Evolutionary conservation across 768 basidiomycete genomes (phyloP), one percentile per base, ranked within the genome.

Genomic region (Hydnum rufescens): DNA sequence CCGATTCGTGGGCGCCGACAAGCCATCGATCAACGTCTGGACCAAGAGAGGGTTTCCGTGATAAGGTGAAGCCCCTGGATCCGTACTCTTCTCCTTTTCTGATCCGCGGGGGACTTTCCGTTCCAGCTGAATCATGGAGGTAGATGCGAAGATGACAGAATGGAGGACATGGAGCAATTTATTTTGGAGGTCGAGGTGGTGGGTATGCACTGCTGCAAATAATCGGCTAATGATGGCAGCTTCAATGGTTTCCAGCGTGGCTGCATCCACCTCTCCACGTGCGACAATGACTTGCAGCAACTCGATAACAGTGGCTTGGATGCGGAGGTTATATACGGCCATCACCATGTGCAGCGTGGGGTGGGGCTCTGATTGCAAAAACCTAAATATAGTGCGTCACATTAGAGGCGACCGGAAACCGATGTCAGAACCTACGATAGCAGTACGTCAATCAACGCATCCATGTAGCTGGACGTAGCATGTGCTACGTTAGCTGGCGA

Each of bases 121-220:
- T 43, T 30, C 4, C 22, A 31, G 23, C 28, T n/a, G 4, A n/a
- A n/a, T n/a, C n/a, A n/a, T n/a, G 26, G 22, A 22, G 1, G 69
- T 73, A 3, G 77, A 76, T 1, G 77, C 76, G 2, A 82, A 80
- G 39, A 90, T 77, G 30, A 89, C 67, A 0, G 85, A 81, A 61
- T 96, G 92, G 0, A 97, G 73, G 8, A 93, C 75, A 61, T 90
- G 88, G 3, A 97, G 73, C 48, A 93, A 74, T 62, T 90, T 93
- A 70, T 86, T 90, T 68, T 97, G 95, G 13, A 90, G 70, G 59
- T 93, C 84, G 36, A 89, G 73, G 32, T 78, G 72, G 34, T 65
- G 67, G 22, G 69, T 66, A 61, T 92, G 83, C 30, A 95, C 68
- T 44, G 72, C 78, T 47, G 74, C 69, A 63, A 76, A 89, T 1